A percentile compares a stretch with the other conserved stretches of the same genome.
Conservation (phyloP, 106 monocot species). For the Allium cepa region DNA sequence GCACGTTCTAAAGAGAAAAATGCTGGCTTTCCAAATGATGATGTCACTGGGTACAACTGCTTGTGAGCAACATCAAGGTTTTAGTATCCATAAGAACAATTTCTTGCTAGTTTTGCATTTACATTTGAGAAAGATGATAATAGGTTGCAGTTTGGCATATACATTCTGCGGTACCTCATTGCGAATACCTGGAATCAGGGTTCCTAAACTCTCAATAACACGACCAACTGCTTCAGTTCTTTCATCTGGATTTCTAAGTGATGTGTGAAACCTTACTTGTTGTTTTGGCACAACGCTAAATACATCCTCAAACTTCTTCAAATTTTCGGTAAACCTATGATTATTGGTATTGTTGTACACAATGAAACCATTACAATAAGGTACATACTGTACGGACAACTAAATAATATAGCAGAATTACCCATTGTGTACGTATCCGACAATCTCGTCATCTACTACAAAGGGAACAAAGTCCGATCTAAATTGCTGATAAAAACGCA, state of each 20-base stretch:
- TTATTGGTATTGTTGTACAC: too few species aligned
- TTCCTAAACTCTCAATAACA: constrained; percentile 56
- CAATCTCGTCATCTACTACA: constrained; percentile 50
- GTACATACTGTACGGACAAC: too few species aligned
- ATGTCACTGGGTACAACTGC: constrained; percentile 85
- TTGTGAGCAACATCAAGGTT: constrained; percentile 3
- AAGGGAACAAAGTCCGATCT: constrained; percentile 59
- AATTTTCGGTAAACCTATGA: constrained; percentile 52
- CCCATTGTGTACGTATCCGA: constrained; percentile 70
- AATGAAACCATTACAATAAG: too few species aligned
- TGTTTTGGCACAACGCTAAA: constrained; percentile 26
- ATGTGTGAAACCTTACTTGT: constrained; percentile 35
- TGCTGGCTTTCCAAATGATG: constrained; percentile 60
- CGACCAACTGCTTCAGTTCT: constrained; percentile 67
- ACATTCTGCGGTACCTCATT: constrained; percentile 58
- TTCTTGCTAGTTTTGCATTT: too few species aligned
- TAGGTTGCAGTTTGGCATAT: too few species aligned
- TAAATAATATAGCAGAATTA: constrained; percentile 12
- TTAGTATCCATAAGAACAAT: too few species aligned
- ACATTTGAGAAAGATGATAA: too few species aligned
- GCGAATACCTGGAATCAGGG: constrained; percentile 86
- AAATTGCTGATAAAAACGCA: constrained; percentile 36
- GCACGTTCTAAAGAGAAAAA: constrained; percentile 93
- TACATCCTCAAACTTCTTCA: constrained; percentile 45
- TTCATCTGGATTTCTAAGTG: constrained; percentile 49